A percentile compares a stretch with the other conserved stretches of the same genome.
Conservation (phyloP, 2,329 filamentous ascomycete genomes). For the Curvularia sp. region DNA sequence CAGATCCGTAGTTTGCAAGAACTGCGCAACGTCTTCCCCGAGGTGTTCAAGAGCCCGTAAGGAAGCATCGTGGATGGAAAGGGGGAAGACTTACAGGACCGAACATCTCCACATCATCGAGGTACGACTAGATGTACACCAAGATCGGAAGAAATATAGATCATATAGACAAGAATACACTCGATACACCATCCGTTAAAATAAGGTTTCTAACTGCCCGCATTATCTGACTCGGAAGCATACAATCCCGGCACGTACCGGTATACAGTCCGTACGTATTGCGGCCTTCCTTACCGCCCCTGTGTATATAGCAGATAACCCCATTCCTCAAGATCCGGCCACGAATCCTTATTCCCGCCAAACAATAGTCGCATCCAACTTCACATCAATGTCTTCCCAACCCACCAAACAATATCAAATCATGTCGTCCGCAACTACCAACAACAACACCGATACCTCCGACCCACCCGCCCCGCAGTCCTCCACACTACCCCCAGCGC, state of each 20-base stretch:
- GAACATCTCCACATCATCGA: neutral
- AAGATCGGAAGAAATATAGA: neutral
- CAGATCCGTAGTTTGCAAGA: constrained; percentile 80
- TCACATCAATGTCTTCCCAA: constrained; percentile 21
- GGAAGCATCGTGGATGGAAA: neutral
- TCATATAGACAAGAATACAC: neutral
- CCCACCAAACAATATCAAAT: constrained; percentile 49
- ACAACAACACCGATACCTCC: constrained; percentile 1
- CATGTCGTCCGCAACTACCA: constrained; percentile 35
- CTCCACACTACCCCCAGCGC: constrained; percentile 35
- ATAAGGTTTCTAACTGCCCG: neutral
- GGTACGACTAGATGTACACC: neutral
- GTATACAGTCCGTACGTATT: neutral
- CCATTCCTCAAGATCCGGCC: neutral
- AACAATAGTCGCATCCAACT: neutral
- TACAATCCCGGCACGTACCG: neutral
- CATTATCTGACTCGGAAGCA: neutral
- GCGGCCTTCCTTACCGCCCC: neutral
- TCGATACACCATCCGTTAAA: neutral
- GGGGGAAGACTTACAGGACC: neutral
- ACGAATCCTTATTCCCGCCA: neutral
- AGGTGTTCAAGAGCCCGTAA: constrained; percentile 74
- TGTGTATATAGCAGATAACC: neutral
- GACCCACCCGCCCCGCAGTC: constrained; percentile 36
- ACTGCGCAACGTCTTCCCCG: constrained; percentile 76